Conservation (phyloP, 2,329 filamentous ascomycete species). For the Fusarium succisae region DNA sequence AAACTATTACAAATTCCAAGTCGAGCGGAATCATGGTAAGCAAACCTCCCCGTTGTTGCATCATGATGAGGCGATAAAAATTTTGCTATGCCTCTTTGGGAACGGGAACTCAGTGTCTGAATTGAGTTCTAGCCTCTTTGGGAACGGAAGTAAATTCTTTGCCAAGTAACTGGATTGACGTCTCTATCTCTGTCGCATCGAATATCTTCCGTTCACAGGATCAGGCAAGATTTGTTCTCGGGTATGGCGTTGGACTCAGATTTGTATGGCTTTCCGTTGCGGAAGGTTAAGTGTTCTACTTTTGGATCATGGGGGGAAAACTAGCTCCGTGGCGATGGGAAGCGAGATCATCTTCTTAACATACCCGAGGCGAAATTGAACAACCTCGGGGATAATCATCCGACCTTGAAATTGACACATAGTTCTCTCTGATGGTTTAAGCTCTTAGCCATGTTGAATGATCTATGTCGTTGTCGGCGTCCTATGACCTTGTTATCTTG, state of each 20-base stretch:
- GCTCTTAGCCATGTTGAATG: not conserved
- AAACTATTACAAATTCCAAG: not conserved
- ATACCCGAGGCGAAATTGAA: not conserved
- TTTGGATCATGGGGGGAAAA: not conserved
- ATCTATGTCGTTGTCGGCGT: not conserved
- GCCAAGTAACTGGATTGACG: not conserved
- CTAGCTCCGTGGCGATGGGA: not conserved
- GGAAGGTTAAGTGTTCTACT: not conserved
- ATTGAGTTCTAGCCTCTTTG: not conserved
- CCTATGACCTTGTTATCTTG: not conserved
- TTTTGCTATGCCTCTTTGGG: not conserved
- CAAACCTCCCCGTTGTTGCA: not conserved
- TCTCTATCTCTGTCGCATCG: not conserved
- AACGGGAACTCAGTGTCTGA: not conserved
- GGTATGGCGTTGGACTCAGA: not conserved
- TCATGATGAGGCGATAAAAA: fast-evolving
- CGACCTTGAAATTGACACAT: not conserved
- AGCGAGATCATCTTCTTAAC: not conserved
- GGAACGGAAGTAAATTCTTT: not conserved
- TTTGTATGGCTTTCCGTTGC: not conserved
- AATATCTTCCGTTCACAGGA: not conserved
- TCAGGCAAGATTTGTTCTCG: not conserved
- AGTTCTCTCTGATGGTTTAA: too few relatives aligned
- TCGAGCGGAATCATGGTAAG: not conserved
- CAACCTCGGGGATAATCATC: not conserved